phyloP scores from a whole-genome alignment of 176 grass and related monocot genomes.

The Aegilops tauschii region DNA sequence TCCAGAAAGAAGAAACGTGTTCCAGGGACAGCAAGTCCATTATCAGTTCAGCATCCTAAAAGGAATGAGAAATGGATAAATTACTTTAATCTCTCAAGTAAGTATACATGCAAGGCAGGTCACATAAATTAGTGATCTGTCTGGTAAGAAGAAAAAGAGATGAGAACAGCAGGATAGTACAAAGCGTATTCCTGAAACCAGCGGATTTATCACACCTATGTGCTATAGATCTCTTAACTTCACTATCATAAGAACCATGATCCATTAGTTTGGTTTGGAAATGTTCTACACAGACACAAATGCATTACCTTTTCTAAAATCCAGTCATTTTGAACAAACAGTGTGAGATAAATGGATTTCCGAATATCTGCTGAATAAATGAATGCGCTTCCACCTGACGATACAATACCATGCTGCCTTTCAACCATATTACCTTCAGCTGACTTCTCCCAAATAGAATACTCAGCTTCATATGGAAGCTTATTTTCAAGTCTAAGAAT shows the following conservation, averaged over 20 bases:
- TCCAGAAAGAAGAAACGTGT: conserved; percentile 87
- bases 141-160: background rate
- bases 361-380: conserved; percentile 92
- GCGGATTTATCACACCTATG: conserved; percentile 2
- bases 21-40: conserved; percentile 69
- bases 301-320: conserved; percentile 83
- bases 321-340: conserved; percentile 95
- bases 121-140: background rate
- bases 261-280: background rate
- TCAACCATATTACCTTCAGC: conserved; percentile 81
- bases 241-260: background rate
- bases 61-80: conserved; percentile 12
- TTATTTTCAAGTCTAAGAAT: conserved; percentile 94
- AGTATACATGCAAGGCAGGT: background rate
- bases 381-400: conserved; percentile 72
- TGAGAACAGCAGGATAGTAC: background rate
- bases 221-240: background rate
- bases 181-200: background rate
- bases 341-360: conserved; percentile 78
- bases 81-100: background rate
- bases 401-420: conserved; percentile 70
- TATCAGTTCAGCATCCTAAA: conserved; percentile 78
- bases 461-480: conserved; percentile 85
- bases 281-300: background rate
- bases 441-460: conserved; percentile 92